Percentiles rank a stretch among this genome's conserved stretches.
Conservation (phyloP, 106 monocot species). For the Platanthera zijinensis region DNA sequence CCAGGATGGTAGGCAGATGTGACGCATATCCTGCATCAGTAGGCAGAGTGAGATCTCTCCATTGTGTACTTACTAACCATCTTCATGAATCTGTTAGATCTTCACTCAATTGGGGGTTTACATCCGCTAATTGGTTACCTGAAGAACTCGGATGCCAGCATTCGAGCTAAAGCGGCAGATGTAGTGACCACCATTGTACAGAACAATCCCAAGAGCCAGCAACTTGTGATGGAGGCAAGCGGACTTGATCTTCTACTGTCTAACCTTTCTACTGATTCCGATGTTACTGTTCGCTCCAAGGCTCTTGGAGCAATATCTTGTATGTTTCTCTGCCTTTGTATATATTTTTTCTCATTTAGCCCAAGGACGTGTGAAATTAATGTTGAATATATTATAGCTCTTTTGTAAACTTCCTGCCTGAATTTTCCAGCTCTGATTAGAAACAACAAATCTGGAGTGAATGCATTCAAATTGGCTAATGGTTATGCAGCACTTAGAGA, state of each 20-base stretch:
- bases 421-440: constrained; percentile 39
- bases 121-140: constrained; percentile 72
- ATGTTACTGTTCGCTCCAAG: constrained; percentile 58
- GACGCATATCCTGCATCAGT: no score
- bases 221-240: constrained; percentile 83
- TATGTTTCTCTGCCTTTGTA: constrained; percentile 17
- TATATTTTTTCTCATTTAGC: not conserved
- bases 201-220: constrained; percentile 83
- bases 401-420: not conserved
- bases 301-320: constrained; percentile 95
- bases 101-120: constrained; percentile 81
- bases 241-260: constrained; percentile 71
- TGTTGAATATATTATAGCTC: not conserved
- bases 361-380: not conserved
- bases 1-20: no score
- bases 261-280: constrained; percentile 76
- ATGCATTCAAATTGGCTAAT: constrained; percentile 59
- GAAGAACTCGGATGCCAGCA: constrained; percentile 60
- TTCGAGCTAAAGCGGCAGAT: constrained; percentile 86
- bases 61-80: no score
- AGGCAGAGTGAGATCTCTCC: no score
- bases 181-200: constrained; percentile 81
- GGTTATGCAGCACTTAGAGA: constrained; percentile 53
- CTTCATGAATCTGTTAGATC: constrained; percentile 32
- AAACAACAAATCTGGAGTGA: constrained; percentile 45